A percentile compares a stretch with the other conserved stretches of the same genome.
These are phyloP conservation scores for Penicillium cosmopolitanum DNA, from an alignment of 495 filamentous ascomycete species.

Conservation along the genomic window DNA sequence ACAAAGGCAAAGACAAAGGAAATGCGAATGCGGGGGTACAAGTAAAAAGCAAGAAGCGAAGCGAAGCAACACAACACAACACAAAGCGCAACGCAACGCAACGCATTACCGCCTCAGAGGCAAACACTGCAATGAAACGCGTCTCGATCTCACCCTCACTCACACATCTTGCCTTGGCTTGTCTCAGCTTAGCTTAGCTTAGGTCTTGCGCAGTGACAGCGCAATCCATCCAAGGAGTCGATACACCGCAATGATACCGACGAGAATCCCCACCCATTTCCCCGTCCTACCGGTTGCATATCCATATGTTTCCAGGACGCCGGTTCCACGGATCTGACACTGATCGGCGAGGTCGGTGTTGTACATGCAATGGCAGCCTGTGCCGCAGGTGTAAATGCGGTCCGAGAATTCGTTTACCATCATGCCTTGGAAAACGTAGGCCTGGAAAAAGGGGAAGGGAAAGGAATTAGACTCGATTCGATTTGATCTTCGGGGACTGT, in stretches of 20 bases:
- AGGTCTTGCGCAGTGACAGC: conserved; percentile 36
- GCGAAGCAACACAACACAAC: neutral
- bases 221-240: conserved; percentile 62
- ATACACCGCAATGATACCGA: conserved; percentile 74
- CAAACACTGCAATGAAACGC: neutral
- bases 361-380: conserved; percentile 70
- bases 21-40: neutral
- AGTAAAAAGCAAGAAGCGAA: neutral
- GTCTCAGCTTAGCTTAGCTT: neutral
- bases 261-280: conserved; percentile 74
- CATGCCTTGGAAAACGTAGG: conserved; percentile 88
- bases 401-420: conserved; percentile 82
- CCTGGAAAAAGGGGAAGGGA: conserved; percentile 22
- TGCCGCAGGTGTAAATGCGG: conserved; percentile 62
- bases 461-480: neutral
- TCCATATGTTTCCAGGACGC: conserved; percentile 67
- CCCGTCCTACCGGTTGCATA: conserved; percentile 65
- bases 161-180: too few species aligned
- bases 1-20: neutral
- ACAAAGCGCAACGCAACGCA: conserved; percentile 10
- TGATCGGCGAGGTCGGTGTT: conserved; percentile 59
- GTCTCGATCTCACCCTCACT: too few species aligned
- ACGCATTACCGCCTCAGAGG: conserved; percentile 11
- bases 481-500: too few species aligned
- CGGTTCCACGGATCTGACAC: conserved; percentile 69